These are phyloP conservation scores for Yamadazyma tumulicola DNA, from an alignment of 805 yeast species.

Conservation along the genomic window DNA sequence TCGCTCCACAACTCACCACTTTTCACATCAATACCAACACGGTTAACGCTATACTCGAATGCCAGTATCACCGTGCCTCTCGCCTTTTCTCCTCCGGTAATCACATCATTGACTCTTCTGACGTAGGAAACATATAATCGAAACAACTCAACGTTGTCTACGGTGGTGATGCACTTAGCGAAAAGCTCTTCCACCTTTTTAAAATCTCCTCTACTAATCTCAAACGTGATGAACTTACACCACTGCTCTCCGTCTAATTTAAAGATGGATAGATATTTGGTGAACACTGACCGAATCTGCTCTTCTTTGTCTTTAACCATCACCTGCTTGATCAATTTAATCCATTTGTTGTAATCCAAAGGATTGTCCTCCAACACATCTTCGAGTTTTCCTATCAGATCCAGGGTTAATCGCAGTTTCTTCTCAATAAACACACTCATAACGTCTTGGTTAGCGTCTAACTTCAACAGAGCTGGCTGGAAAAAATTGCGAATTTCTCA, in stretches of 20 bases:
- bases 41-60: conserved; percentile 73
- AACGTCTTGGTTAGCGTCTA: neutral
- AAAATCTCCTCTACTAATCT: conserved; percentile 62
- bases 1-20: conserved; percentile 77
- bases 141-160: conserved; percentile 70
- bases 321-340: conserved; percentile 48
- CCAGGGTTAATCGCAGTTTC: conserved; percentile 33
- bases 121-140: conserved; percentile 74
- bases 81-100: conserved; percentile 81
- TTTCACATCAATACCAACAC: conserved; percentile 74
- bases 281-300: conserved; percentile 55
- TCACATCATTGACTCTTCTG: conserved; percentile 61
- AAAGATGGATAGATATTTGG: conserved; percentile 58
- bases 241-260: conserved; percentile 64
- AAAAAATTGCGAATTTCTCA: neutral
- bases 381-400: conserved; percentile 56
- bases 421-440: conserved; percentile 7
- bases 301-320: conserved; percentile 53
- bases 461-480: neutral
- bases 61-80: conserved; percentile 73
- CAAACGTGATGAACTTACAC: conserved; percentile 67
- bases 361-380: conserved; percentile 52
- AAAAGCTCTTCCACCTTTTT: conserved; percentile 64
- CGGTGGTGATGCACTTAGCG: conserved; percentile 56
- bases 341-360: conserved; percentile 55